Percentiles rank a stretch among this genome's conserved stretches.
phyloP scores from a whole-genome alignment of 163 green algal genomes.

The Volvox carteri region DNA sequence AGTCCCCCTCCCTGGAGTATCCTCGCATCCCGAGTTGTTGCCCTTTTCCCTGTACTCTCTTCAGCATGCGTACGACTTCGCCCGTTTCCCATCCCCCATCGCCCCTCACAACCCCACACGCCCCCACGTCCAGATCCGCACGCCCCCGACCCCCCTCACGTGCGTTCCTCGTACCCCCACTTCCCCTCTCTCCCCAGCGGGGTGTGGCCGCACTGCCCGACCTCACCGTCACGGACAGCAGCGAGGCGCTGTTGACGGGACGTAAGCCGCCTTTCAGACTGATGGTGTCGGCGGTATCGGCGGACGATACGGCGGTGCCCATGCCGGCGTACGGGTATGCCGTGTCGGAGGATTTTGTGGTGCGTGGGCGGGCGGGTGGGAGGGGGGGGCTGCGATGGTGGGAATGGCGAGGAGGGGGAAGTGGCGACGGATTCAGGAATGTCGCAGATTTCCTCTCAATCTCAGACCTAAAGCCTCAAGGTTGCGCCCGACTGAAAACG shows the following conservation, averaged over 20 bases:
- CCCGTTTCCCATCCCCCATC: not conserved
- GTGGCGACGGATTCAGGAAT: not conserved
- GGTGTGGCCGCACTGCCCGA: constrained; percentile 75
- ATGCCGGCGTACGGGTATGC: not conserved
- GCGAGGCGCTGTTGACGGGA: not conserved
- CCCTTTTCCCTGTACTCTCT: not conserved
- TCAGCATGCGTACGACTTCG: not conserved
- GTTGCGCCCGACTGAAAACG: too few species aligned
- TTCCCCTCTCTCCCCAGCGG: not conserved
- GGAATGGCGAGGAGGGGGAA: not conserved
- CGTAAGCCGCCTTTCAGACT: not conserved
- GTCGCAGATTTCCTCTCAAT: too few species aligned
- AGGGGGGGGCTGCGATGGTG: constrained; percentile 81
- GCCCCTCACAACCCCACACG: not conserved
- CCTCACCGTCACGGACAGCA: constrained; percentile 84
- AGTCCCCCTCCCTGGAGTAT: not conserved
- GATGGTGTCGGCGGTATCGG: not conserved
- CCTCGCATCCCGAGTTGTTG: not conserved
- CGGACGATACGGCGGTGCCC: not conserved
- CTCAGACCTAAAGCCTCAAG: too few species aligned
- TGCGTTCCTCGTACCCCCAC: not conserved
- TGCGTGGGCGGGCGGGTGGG: constrained; percentile 74
- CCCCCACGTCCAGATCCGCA: not conserved
- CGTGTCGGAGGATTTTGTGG: not conserved
- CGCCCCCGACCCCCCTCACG: not conserved